These are phyloP conservation scores for Daldinia decipiens DNA, from an alignment of 495 filamentous ascomycete genomes.

Conservation along the genomic window DNA sequence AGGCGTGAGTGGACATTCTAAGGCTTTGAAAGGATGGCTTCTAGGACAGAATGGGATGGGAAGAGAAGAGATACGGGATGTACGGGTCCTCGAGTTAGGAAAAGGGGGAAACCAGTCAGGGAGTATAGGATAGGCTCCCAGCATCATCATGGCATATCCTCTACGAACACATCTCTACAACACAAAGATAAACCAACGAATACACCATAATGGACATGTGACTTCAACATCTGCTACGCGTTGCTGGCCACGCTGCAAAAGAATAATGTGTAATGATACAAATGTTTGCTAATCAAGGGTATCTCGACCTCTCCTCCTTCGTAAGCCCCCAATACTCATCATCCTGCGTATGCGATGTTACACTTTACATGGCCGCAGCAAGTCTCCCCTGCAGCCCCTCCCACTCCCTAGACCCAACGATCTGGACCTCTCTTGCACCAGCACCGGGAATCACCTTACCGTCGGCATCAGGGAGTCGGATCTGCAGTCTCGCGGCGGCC, in stretches of 20 bases:
- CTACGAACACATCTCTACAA: slow-evolving; percentile 1
- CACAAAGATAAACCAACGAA: slow-evolving; percentile 8
- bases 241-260: slow-evolving; percentile 4
- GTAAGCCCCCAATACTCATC: background rate
- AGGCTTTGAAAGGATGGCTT: too few relatives aligned
- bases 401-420: slow-evolving; percentile 57
- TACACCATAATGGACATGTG: slow-evolving; percentile 17
- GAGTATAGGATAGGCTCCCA: background rate
- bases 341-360: slow-evolving; percentile 1
- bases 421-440: slow-evolving; percentile 51
- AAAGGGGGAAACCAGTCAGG: background rate
- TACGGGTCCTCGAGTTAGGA: too few relatives aligned
- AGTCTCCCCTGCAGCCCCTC: slow-evolving; percentile 53
- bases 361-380: slow-evolving; percentile 28
- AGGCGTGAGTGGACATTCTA: slow-evolving; percentile 40
- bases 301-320: slow-evolving; percentile 16
- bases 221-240: slow-evolving; percentile 8
- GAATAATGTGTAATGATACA: slow-evolving; percentile 18
- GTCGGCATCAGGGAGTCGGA: slow-evolving; percentile 56
- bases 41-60: too few relatives aligned
- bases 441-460: slow-evolving; percentile 43
- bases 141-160: background rate
- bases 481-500: slow-evolving; percentile 59
- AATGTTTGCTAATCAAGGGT: slow-evolving; percentile 24
- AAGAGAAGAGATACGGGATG: too few relatives aligned